phyloP scores from a whole-genome alignment of 83 land plant species.

The Diphasiastrum complanatum region DNA sequence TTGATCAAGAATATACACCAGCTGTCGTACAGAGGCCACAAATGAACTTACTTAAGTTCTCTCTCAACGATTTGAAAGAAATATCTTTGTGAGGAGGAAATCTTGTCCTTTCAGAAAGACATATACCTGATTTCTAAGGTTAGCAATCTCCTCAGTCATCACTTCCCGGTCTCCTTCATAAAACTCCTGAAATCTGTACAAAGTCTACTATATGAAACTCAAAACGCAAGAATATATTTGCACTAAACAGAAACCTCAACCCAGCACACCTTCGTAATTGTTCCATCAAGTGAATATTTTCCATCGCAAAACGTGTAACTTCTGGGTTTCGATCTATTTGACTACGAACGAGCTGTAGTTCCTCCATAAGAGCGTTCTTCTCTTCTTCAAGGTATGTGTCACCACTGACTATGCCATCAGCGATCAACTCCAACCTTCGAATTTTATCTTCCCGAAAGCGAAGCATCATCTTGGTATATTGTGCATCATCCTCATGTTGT shows the following conservation, averaged over 20 bases:
- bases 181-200: conserved; percentile 8
- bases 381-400: not conserved
- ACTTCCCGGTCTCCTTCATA: conserved; percentile 14
- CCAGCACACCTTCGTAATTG: conserved; percentile 2
- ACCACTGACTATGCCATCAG: not conserved
- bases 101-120: too few relatives aligned
- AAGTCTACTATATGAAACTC: not conserved
- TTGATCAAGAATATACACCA: too few relatives aligned
- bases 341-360: not conserved
- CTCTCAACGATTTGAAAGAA: too few relatives aligned
- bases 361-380: conserved; percentile 3
- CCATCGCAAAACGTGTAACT: conserved; percentile 17
- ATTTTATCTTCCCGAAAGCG: conserved; percentile 14
- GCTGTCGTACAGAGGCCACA: too few relatives aligned
- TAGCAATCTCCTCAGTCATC: not conserved
- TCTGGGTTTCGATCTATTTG: conserved; percentile 4
- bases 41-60: too few relatives aligned
- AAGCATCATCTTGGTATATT: not conserved
- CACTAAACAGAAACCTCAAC: not conserved
- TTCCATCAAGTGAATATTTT: conserved; percentile 6
- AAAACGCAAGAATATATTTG: not conserved
- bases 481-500: conserved; percentile 9
- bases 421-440: not conserved
- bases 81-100: too few relatives aligned
- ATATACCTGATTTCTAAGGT: conserved; percentile 9